phyloP scores from a whole-genome alignment of 352 stramenopile genomes.

The Phytophthora citrophthora region DNA sequence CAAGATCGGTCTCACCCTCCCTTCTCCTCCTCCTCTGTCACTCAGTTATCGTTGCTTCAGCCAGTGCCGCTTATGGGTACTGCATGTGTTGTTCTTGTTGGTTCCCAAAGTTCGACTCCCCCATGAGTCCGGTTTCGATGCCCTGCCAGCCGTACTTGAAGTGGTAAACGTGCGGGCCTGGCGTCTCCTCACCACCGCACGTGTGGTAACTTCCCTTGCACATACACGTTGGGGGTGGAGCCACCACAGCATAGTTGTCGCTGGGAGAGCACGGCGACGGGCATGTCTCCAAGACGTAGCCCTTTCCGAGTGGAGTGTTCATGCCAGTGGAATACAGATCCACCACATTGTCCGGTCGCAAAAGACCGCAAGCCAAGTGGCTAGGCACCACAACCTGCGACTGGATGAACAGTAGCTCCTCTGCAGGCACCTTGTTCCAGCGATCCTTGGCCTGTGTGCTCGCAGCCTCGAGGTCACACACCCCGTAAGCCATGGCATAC shows the following conservation, averaged over 20 bases:
- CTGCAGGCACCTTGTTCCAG: slow-evolving; percentile 70
- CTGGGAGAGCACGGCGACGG: slow-evolving; percentile 68
- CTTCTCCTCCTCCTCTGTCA: slow-evolving; percentile 10
- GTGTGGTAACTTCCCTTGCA: slow-evolving; percentile 67
- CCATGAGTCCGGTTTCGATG: slow-evolving; percentile 49
- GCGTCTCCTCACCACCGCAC: slow-evolving; percentile 43
- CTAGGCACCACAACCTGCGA: slow-evolving; percentile 64
- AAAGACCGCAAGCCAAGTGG: slow-evolving; percentile 64
- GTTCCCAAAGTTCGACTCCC: slow-evolving; percentile 33
- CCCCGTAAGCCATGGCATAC: slow-evolving; percentile 55
- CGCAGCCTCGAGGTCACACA: slow-evolving; percentile 54
- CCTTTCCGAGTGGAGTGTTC: slow-evolving; percentile 39
- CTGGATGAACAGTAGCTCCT: slow-evolving; percentile 80
- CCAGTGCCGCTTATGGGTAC: slow-evolving; percentile 37
- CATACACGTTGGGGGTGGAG: slow-evolving; percentile 40
- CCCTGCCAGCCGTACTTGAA: slow-evolving; percentile 87
- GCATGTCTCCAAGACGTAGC: slow-evolving; percentile 44
- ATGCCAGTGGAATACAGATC: slow-evolving; percentile 51
- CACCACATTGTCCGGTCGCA: slow-evolving; percentile 52
- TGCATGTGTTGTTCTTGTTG: slow-evolving; percentile 42
- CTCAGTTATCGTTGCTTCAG: slow-evolving; percentile 4
- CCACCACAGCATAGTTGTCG: slow-evolving; percentile 59
- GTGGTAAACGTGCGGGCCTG: slow-evolving; percentile 73
- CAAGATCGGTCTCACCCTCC: slow-evolving; percentile 33
- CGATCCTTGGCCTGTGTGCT: slow-evolving; percentile 63